Percentiles rank a stretch among this genome's conserved stretches.
Conservation (phyloP, 257 asterid species). For the Osmanthus fragrans region DNA sequence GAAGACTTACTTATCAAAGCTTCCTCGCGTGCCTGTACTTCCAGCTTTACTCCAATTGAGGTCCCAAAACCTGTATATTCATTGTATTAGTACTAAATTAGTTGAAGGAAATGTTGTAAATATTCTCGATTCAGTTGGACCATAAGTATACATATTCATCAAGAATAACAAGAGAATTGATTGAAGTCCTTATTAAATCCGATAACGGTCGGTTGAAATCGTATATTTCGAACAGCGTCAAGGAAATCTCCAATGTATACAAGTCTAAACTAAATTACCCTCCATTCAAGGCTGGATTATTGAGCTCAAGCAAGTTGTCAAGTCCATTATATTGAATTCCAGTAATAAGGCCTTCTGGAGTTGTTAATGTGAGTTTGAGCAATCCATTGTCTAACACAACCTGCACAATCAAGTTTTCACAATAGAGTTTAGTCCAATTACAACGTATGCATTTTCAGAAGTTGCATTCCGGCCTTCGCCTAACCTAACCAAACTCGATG, state of each 20-base stretch:
- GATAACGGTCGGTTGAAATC: background rate
- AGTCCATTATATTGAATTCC: conserved; percentile 48
- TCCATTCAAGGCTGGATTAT: conserved; percentile 44
- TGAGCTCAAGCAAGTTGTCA: conserved; percentile 50
- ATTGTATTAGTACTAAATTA: background rate
- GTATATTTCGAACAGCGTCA: background rate
- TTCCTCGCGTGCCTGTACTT: conserved; percentile 46
- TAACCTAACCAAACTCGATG: background rate
- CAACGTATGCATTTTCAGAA: background rate
- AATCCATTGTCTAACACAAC: conserved; percentile 54
- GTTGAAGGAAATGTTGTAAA: no score
- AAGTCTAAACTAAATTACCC: conserved; percentile 37
- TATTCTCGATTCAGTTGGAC: no score
- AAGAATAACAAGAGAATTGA: background rate
- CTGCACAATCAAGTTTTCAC: conserved; percentile 24
- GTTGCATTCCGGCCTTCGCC: background rate
- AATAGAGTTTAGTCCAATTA: background rate
- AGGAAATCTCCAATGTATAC: background rate
- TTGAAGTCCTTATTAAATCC: background rate
- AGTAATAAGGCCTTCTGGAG: conserved; percentile 47
- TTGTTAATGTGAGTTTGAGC: conserved; percentile 43
- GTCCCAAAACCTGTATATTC: conserved; percentile 44
- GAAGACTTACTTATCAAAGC: conserved; percentile 37
- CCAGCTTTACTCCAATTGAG: conserved; percentile 49
- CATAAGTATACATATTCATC: background rate